Evolutionary conservation across 345 rosid genomes (phyloP), one percentile per base, ranked within the genome.

Genomic region (Bruguiera sexangula): DNA sequence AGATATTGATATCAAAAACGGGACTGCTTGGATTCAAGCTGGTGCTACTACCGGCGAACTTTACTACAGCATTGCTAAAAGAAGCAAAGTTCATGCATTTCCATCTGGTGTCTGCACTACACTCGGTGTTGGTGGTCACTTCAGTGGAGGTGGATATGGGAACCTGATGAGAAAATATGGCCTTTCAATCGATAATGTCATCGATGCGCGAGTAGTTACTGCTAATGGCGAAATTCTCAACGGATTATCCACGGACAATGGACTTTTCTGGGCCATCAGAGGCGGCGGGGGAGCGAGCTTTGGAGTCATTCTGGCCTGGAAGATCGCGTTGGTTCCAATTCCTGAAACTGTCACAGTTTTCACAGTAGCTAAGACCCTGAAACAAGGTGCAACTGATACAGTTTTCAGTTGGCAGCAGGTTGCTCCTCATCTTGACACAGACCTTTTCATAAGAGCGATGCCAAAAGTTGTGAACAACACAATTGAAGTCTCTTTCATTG

Each of bases 111-210:
- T 68, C 30, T 62, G 77, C 30, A 6, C 64, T 30, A 74, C 67
- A 54, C 43, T 74, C 10, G 77, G 77, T 34, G 46, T 62, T 2
- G 77, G 77, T 1, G 77, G 77, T 15, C 77, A 74, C 56, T 60
- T 74, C 18, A 68, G 68, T 6, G 77, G 77, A 6, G 77, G 77
- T 2, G 77, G 63, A 0, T 74, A 74, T 32, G 77, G 77, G 3
- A 53, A 56, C 19, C 62, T 74, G 77, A 62, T 74, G 67, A 67
- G 77, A 37, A 74, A 74, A 30, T 74, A 62, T 21, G 77, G 77
- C 6, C 72, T 74, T 0, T 71, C 58, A 3, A 72, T 67, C 1
- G 77, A 74, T n/a, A 74, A 74, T 30, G 68, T 46, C 0, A 20
- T 68, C 8, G 77, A 74, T 63, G 77, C 77, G 46, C 68, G 63